Percentiles rank a stretch among this genome's conserved stretches.
phyloP scores from a whole-genome alignment of 1,139 yeast genomes.

The Yamadazyma triangularis region DNA sequence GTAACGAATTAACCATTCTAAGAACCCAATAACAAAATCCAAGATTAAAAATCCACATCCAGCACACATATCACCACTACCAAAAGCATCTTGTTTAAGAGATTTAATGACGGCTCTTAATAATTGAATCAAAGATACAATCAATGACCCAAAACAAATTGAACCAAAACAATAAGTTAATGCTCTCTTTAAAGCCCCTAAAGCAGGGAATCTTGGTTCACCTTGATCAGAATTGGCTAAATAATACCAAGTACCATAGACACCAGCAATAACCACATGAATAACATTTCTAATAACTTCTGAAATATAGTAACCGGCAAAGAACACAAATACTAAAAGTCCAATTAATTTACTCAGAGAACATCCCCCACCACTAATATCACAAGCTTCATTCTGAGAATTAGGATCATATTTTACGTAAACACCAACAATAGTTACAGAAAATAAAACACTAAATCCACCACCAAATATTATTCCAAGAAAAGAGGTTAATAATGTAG shows the following conservation, averaged over 20 bases:
- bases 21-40: conserved; percentile 57
- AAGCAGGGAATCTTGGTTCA: conserved; percentile 74
- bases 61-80: conserved; percentile 52
- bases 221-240: conserved; percentile 75
- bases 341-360: conserved; percentile 67
- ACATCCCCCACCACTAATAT: conserved; percentile 60
- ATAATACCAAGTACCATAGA: conserved; percentile 91
- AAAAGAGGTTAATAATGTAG: conserved; percentile 59
- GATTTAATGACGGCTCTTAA: conserved; percentile 46
- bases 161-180: conserved; percentile 88
- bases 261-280: conserved; percentile 80
- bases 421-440: conserved; percentile 66
- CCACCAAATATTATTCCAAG: conserved; percentile 64
- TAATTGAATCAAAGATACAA: conserved; percentile 69
- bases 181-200: conserved; percentile 79
- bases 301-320: conserved; percentile 81
- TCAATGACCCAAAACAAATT: conserved; percentile 80
- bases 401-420: conserved; percentile 65
- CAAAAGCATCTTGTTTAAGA: conserved; percentile 50
- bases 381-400: conserved; percentile 30
- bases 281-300: conserved; percentile 84
- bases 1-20: conserved; percentile 79
- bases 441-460: conserved; percentile 61
- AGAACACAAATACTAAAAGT: conserved; percentile 61
- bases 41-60: conserved; percentile 51